A percentile compares a stretch with the other conserved stretches of the same genome.
Conservation (phyloP, 371 early-diverging fungal genomes). For the Apophysomyces elegans region DNA sequence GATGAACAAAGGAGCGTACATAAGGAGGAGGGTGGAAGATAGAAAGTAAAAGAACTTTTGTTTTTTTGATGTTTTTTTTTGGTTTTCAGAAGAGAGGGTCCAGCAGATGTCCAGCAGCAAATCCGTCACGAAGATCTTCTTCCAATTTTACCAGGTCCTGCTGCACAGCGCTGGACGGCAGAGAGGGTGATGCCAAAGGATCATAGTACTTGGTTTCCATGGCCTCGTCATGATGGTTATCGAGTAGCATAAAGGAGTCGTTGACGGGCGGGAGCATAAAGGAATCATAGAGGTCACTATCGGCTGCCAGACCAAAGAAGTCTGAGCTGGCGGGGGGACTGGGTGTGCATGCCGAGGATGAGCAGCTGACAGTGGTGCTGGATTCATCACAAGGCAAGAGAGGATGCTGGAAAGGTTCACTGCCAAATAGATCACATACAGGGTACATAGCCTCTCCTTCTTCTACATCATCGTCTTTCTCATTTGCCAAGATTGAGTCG, state of each 20-base stretch:
- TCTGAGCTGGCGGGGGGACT: slow-evolving; percentile 31
- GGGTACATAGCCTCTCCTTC: slow-evolving; percentile 13
- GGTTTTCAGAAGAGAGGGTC: slow-evolving; percentile 32
- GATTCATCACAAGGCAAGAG: slow-evolving; percentile 27
- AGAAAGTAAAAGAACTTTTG: not conserved
- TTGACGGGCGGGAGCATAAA: slow-evolving; percentile 42
- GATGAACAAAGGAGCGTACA: slow-evolving; percentile 9
- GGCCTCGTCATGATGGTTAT: slow-evolving; percentile 12
- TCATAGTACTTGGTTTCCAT: slow-evolving; percentile 17
- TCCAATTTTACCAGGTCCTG: slow-evolving; percentile 33
- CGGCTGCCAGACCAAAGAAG: slow-evolving; percentile 24
- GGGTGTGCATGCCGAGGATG: slow-evolving; percentile 36
- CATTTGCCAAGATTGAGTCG: slow-evolving; percentile 7
- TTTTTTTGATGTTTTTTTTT: not conserved
- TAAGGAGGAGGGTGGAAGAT: slow-evolving; percentile 16
- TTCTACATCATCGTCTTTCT: not conserved
- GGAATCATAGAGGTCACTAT: slow-evolving; percentile 34
- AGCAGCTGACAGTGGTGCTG: slow-evolving; percentile 19
- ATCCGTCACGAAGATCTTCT: slow-evolving; percentile 15
- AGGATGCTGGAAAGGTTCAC: slow-evolving; percentile 9
- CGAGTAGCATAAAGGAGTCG: slow-evolving; percentile 23
- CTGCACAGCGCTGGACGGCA: slow-evolving; percentile 31
- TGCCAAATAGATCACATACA: slow-evolving; percentile 16
- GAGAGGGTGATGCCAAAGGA: slow-evolving; percentile 24
- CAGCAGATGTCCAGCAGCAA: slow-evolving; percentile 28